Evolutionary conservation across 768 basidiomycete genomes (phyloP).

Genomic region (Boletus sp.): DNA sequence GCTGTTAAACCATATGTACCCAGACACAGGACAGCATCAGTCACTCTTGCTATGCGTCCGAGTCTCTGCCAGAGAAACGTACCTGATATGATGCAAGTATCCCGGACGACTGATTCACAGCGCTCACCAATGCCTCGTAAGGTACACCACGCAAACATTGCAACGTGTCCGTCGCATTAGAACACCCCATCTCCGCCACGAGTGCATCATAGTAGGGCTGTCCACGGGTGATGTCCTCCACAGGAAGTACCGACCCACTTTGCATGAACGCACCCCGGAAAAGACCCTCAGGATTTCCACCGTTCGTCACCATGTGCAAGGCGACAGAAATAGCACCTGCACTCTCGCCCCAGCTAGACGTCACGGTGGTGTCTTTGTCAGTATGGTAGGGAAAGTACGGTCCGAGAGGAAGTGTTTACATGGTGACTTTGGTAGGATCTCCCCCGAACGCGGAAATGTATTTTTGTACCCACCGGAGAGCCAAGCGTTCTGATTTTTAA

Average conservation of each 20-base stretch:
- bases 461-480: slow-evolving; percentile 53
- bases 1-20: background rate
- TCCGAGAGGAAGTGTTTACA: too few relatives aligned
- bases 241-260: slow-evolving; percentile 35
- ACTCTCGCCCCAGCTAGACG: too few relatives aligned
- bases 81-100: slow-evolving; percentile 35
- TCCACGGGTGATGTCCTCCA: slow-evolving; percentile 17
- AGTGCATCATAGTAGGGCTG: slow-evolving; percentile 32
- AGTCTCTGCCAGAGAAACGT: background rate
- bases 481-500: slow-evolving; percentile 29
- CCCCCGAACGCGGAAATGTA: too few relatives aligned
- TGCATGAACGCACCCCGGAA: slow-evolving; percentile 38
- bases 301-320: too few relatives aligned
- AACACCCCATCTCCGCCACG: slow-evolving; percentile 31
- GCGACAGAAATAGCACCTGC: too few relatives aligned
- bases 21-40: background rate
- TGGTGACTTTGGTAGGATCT: too few relatives aligned
- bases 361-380: background rate
- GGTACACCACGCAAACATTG: slow-evolving; percentile 35
- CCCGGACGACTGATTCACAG: slow-evolving; percentile 32
- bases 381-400: background rate
- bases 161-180: slow-evolving; percentile 24
- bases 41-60: background rate
- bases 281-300: too few relatives aligned
- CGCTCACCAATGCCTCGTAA: slow-evolving; percentile 28